phyloP scores from a whole-genome alignment of 2,329 filamentous ascomycete species.

The Lomentospora prolificans region DNA sequence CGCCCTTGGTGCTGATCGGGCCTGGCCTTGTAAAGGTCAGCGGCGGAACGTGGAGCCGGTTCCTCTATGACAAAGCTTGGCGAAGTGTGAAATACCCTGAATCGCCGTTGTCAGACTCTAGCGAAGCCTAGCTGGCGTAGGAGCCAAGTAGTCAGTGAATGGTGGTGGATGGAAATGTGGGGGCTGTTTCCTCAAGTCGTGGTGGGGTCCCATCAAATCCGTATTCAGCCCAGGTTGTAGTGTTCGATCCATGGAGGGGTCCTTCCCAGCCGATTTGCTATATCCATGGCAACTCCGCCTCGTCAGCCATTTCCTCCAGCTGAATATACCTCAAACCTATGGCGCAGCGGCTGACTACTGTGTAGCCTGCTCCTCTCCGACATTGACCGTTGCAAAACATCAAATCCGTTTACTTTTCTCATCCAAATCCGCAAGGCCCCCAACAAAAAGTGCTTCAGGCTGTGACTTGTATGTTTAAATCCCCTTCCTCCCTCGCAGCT shows the following conservation, averaged over 20 bases:
- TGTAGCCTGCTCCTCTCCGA: background rate
- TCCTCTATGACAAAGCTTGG: no score
- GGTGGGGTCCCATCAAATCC: slow-evolving; percentile 1
- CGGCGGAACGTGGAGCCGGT: no score
- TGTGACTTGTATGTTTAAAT: no score
- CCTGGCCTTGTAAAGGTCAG: no score
- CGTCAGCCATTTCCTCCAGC: background rate
- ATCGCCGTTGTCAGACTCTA: no score
- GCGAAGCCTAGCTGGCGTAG: background rate
- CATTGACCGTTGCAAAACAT: no score
- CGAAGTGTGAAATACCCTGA: no score
- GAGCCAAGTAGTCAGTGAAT: background rate
- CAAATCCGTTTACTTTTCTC: no score
- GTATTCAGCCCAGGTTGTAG: background rate
- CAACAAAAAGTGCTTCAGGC: no score
- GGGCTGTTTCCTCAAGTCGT: background rate
- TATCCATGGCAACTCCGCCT: background rate
- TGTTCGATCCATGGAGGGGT: slow-evolving; percentile 1
- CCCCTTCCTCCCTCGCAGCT: no score
- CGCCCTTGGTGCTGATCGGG: background rate
- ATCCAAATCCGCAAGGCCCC: no score
- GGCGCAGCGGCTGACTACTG: background rate
- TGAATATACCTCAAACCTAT: background rate
- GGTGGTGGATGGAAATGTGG: background rate
- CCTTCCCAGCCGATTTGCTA: background rate